phyloP scores from a whole-genome alignment of 2,329 filamentous ascomycete species.

The Hypoxylon sp. region DNA sequence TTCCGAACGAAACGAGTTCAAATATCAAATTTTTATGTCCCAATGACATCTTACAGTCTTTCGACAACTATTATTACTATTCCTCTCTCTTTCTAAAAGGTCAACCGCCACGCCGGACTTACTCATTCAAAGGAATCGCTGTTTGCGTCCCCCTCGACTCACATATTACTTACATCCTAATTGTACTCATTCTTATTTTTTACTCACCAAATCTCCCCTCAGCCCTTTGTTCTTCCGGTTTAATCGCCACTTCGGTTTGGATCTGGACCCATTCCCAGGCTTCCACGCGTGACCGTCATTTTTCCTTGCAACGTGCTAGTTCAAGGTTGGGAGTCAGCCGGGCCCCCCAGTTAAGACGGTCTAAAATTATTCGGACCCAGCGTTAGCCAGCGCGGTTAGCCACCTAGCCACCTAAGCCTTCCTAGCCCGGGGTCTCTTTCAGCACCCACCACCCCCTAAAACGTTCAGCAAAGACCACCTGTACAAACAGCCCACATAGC shows the following conservation, averaged over 20 bases:
- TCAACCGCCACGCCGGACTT: constrained; percentile 38
- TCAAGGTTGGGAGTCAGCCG: constrained; percentile 48
- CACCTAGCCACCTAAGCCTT: constrained; percentile 40
- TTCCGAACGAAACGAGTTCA: constrained; percentile 37
- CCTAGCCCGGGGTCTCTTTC: constrained; percentile 29
- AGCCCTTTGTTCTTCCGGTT: constrained; percentile 41
- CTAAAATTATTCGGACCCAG: constrained; percentile 39
- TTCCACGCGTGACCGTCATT: constrained; percentile 50
- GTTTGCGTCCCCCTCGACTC: constrained; percentile 30
- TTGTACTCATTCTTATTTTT: constrained; percentile 40
- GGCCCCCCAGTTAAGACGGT: constrained; percentile 37
- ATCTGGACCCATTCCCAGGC: constrained; percentile 53
- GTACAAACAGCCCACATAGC: constrained; percentile 48
- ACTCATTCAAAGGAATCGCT: constrained; percentile 35
- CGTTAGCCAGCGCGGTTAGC: constrained; percentile 37
- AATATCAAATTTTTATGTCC: constrained; percentile 33
- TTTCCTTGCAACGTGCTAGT: constrained; percentile 47
- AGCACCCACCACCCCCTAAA: constrained; percentile 39
- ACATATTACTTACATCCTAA: constrained; percentile 26
- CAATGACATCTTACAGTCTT: constrained; percentile 45
- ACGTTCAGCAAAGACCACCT: constrained; percentile 47
- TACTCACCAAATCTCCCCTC: constrained; percentile 37
- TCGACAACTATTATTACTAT: constrained; percentile 29
- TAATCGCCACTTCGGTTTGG: constrained; percentile 52
- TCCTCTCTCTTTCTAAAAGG: constrained; percentile 34